Percentiles rank a stretch among this genome's conserved stretches.
These are phyloP conservation scores for Graphilbum sp. DNA, from an alignment of 2,329 filamentous ascomycete species.

Conservation along the genomic window DNA sequence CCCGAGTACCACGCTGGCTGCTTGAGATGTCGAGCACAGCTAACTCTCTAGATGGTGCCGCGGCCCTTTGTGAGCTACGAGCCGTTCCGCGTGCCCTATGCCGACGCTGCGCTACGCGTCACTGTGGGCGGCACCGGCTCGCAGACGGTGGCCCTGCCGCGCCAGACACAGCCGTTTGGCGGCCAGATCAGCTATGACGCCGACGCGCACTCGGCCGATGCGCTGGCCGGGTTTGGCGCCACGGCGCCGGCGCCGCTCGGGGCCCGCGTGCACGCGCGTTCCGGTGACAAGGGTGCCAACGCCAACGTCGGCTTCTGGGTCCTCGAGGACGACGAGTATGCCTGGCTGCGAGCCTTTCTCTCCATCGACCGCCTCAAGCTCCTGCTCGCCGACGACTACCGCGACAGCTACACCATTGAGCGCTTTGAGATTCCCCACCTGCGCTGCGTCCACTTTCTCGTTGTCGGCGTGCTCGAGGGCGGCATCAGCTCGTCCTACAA, in stretches of 20 bases:
- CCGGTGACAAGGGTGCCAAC: constrained; percentile 22
- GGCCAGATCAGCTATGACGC: no score
- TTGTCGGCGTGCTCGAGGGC: constrained; percentile 25
- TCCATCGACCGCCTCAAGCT: constrained; percentile 19
- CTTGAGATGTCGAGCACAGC: no score
- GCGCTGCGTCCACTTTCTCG: constrained; percentile 13
- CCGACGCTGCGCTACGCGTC: no score
- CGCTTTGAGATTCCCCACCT: constrained; percentile 27
- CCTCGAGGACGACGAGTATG: constrained; percentile 10
- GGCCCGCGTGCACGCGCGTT: constrained; percentile 19
- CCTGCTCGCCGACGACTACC: constrained; percentile 27
- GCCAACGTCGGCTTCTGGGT: constrained; percentile 25
- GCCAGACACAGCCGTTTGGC: no score
- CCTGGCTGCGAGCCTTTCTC: constrained; percentile 12
- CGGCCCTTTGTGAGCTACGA: no score
- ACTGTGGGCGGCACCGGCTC: no score
- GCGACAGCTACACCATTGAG: constrained; percentile 21
- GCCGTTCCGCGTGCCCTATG: no score
- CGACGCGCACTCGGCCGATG: no score
- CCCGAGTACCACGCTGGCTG: no score
- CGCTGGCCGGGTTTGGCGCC: constrained; percentile 11
- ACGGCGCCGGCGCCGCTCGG: constrained; percentile 14
- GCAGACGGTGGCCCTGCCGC: no score
- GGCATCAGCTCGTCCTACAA: constrained; percentile 29
- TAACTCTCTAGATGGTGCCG: no score